These are phyloP conservation scores for Fusarium armeniacum DNA, from an alignment of 2,329 filamentous ascomycete species.

Conservation along the genomic window DNA sequence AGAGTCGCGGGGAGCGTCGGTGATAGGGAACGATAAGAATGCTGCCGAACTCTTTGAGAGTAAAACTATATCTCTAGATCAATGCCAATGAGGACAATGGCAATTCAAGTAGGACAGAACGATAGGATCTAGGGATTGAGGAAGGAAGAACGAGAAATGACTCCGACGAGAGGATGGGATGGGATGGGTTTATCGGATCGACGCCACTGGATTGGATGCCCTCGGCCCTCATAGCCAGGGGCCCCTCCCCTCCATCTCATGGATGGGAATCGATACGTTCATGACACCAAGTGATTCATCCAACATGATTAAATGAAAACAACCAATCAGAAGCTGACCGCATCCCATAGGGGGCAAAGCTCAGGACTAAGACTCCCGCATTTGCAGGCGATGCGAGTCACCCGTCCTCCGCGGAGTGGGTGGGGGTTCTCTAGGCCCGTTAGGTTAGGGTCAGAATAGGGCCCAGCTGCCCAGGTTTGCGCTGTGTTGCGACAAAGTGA, in stretches of 20 bases:
- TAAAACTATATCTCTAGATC: background rate
- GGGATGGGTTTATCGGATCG: constrained; percentile 30
- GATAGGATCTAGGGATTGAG: constrained; percentile 2
- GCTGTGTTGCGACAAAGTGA: constrained; percentile 10
- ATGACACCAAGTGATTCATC: constrained; percentile 48
- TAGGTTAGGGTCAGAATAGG: constrained; percentile 16
- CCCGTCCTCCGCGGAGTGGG: constrained; percentile 30
- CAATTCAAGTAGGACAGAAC: constrained; percentile 1
- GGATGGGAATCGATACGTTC: constrained; percentile 30
- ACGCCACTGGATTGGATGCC: constrained; percentile 32
- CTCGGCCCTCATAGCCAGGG: constrained; percentile 7
- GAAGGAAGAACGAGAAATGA: constrained; percentile 16
- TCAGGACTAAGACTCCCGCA: constrained; percentile 19
- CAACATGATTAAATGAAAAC: constrained; percentile 11
- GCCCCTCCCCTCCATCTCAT: constrained; percentile 26
- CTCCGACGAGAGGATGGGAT: constrained; percentile 14
- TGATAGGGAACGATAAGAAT: constrained; percentile 15
- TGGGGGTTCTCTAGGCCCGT: constrained; percentile 12
- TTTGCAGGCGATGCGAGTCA: constrained; percentile 67
- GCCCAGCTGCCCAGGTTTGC: constrained; percentile 3
- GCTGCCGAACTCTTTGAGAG: background rate
- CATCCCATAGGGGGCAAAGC: constrained; percentile 51
- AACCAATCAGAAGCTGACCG: constrained; percentile 53
- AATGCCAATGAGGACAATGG: constrained; percentile 8
- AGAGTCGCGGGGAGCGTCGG: constrained; percentile 14